A percentile compares a stretch with the other conserved stretches of the same genome.
Evolutionary conservation across 441 rosid species (phyloP).

Genomic region (Capsella rubella): DNA sequence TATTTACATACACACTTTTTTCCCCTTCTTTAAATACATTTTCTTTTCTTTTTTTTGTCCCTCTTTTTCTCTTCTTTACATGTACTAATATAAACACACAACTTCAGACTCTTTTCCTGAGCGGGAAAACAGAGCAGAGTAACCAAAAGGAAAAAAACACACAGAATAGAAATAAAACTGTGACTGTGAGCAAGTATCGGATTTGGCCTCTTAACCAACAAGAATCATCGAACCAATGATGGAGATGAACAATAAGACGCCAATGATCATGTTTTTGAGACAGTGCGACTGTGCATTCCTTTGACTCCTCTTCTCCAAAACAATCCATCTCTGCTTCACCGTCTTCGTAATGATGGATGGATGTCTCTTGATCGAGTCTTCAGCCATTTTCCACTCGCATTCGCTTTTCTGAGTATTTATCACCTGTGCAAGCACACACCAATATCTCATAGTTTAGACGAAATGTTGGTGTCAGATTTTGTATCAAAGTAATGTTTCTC

Average conservation of each 20-base stretch:
- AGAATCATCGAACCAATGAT: slow-evolving; percentile 35
- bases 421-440: slow-evolving; percentile 32
- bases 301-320: slow-evolving; percentile 11
- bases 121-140: slow-evolving; percentile 26
- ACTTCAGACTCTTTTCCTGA: slow-evolving; percentile 6
- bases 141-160: neutral
- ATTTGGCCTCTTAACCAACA: slow-evolving; percentile 18
- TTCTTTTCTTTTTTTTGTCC: too few relatives aligned
- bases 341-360: neutral
- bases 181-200: slow-evolving; percentile 7
- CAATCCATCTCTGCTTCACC: slow-evolving; percentile 36
- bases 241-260: slow-evolving; percentile 30
- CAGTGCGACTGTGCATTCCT: slow-evolving; percentile 21
- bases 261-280: slow-evolving; percentile 39
- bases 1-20: too few relatives aligned
- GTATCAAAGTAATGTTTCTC: slow-evolving; percentile 4
- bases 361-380: slow-evolving; percentile 25
- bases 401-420: slow-evolving; percentile 2
- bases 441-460: slow-evolving; percentile 12
- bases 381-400: slow-evolving; percentile 28
- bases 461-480: neutral
- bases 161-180: neutral
- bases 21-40: too few relatives aligned
- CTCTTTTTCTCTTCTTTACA: neutral
- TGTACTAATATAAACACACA: neutral